Evolutionary conservation across 495 filamentous ascomycete genomes (phyloP).

Genomic region (Tricharina praecox): DNA sequence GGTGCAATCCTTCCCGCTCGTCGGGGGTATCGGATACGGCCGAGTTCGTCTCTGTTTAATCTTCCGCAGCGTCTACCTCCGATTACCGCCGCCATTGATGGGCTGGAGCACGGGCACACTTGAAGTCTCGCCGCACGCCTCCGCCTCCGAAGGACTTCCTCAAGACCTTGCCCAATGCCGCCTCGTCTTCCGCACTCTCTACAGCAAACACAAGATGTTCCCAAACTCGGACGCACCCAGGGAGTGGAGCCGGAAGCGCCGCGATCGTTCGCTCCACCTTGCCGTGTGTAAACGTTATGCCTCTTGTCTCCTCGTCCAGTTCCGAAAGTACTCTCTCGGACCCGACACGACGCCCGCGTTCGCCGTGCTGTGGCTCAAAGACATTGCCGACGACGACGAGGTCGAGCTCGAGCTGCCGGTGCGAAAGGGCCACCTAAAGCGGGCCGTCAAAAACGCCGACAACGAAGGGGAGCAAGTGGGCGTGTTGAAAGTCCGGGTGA

Average conservation of each 20-base stretch:
- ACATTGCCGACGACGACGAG: constrained; percentile 45
- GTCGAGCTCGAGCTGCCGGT: constrained; percentile 36
- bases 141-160: neutral
- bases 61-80: constrained; percentile 46
- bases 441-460: constrained; percentile 2
- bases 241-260: neutral
- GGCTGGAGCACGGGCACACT: constrained; percentile 43
- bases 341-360: constrained; percentile 41
- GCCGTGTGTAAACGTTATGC: constrained; percentile 38
- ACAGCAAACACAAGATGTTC: constrained; percentile 3
- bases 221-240: neutral
- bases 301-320: constrained; percentile 40
- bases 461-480: constrained; percentile 2
- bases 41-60: constrained; percentile 45
- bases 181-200: constrained; percentile 8
- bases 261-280: neutral
- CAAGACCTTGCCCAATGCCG: neutral
- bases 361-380: constrained; percentile 45
- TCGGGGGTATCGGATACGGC: constrained; percentile 47
- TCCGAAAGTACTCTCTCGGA: constrained; percentile 25
- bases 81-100: constrained; percentile 34
- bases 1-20: constrained; percentile 40
- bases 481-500: neutral
- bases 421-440: constrained; percentile 17
- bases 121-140: neutral